Percentiles rank a stretch among this genome's conserved stretches.
These are phyloP conservation scores for Magnaporthiopsis poae DNA, from an alignment of 2,329 filamentous ascomycete species.

Conservation along the genomic window DNA sequence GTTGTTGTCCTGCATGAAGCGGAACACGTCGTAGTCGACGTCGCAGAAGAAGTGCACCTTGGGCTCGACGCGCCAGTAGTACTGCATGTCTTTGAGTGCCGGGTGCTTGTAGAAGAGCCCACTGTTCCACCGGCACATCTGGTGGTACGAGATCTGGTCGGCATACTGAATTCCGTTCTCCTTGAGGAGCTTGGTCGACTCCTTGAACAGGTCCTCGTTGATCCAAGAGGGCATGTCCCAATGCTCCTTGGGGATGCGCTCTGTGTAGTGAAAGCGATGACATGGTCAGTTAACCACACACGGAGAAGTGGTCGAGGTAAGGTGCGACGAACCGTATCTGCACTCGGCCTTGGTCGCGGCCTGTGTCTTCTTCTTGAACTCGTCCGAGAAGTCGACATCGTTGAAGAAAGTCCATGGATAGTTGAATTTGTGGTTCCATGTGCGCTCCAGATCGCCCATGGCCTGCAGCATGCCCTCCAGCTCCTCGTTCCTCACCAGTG, in stretches of 20 bases:
- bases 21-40: constrained; percentile 95
- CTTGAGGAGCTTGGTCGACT: constrained; percentile 72
- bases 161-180: constrained; percentile 87
- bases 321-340: constrained; percentile 55
- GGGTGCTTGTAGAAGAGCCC: constrained; percentile 97
- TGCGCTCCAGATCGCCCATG: constrained; percentile 84
- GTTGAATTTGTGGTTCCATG: constrained; percentile 98
- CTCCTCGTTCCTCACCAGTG: constrained; percentile 87
- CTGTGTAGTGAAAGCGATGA: constrained; percentile 30
- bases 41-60: constrained; percentile 99
- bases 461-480: constrained; percentile 72
- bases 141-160: constrained; percentile 80
- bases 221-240: constrained; percentile 92
- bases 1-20: constrained; percentile 95
- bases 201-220: constrained; percentile 71
- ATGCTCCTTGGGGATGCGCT: constrained; percentile 85
- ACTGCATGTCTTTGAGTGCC: constrained; percentile 69
- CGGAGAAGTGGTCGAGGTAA: background rate
- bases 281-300: background rate
- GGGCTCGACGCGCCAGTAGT: constrained; percentile 97
- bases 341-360: constrained; percentile 82
- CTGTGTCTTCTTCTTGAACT: constrained; percentile 77
- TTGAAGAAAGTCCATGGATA: constrained; percentile 99
- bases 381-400: constrained; percentile 81
- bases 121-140: constrained; percentile 99